Conservation (phyloP, 768 basidiomycete genomes). For the Infundibulicybe gibba region DNA sequence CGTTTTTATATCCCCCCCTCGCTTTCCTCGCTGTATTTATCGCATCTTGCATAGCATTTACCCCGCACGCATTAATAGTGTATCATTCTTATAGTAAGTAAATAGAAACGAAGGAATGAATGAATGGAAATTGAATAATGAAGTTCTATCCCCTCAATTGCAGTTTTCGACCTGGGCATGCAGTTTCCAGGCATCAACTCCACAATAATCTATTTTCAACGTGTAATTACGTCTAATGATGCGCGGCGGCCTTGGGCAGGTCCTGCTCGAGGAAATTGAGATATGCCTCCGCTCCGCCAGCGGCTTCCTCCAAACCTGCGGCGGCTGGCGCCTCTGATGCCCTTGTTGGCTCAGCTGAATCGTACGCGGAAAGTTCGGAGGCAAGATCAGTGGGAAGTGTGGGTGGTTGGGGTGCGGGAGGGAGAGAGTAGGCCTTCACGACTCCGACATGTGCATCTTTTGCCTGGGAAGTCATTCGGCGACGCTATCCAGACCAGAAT, state of each 20-base stretch:
- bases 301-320: conserved; percentile 33
- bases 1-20: not conserved
- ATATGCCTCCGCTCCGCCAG: conserved; percentile 71
- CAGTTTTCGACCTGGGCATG: not conserved
- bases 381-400: conserved; percentile 81
- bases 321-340: conserved; percentile 30
- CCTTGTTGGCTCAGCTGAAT: conserved; percentile 67
- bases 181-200: not conserved
- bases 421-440: conserved; percentile 80
- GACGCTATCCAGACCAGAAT: not conserved
- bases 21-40: not conserved
- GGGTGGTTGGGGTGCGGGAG: conserved; percentile 72
- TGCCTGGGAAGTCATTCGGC: conserved; percentile 44
- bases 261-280: conserved; percentile 81
- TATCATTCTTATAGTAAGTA: not conserved
- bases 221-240: conserved; percentile 17
- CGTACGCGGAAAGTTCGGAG: conserved; percentile 84
- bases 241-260: conserved; percentile 45
- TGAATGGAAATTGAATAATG: no score
- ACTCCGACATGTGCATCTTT: conserved; percentile 87
- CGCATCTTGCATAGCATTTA: not conserved
- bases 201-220: not conserved
- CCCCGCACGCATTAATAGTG: not conserved
- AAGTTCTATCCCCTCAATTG: not conserved
- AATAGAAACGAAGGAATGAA: no score